phyloP scores from a whole-genome alignment of 2,329 filamentous ascomycete genomes.

The Apiospora malaysiana region DNA sequence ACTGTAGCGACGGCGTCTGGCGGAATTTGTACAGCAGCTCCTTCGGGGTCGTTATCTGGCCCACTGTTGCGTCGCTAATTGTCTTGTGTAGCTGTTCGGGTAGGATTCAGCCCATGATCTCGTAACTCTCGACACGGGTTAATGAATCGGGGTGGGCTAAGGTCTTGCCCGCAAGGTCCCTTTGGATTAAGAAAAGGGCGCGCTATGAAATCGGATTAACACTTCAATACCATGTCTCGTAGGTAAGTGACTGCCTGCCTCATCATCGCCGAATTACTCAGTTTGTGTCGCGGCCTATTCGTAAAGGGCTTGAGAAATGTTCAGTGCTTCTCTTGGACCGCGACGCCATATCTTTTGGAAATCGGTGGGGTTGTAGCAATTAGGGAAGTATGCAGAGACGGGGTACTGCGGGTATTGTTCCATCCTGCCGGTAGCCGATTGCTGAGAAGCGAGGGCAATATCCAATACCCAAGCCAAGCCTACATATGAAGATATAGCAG shows the following conservation, averaged over 20 bases:
- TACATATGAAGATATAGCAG: too few relatives aligned
- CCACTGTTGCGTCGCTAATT: not conserved
- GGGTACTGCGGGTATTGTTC: not conserved
- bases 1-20: slow-evolving; percentile 48
- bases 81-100: not conserved
- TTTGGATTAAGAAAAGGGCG: not conserved
- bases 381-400: not conserved
- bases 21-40: not conserved
- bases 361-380: not conserved
- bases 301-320: not conserved
- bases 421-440: not conserved
- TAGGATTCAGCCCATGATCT: not conserved
- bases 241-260: not conserved
- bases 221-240: not conserved
- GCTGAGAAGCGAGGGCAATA: not conserved
- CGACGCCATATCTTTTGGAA: not conserved
- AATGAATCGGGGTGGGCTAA: not conserved
- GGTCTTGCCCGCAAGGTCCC: not conserved
- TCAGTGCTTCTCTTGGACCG: not conserved
- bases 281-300: not conserved
- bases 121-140: not conserved
- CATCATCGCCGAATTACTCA: not conserved
- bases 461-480: too few relatives aligned
- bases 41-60: not conserved
- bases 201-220: not conserved